Conservation (phyloP, 2,329 filamentous ascomycete species). For the Scedosporium dehoogii region DNA sequence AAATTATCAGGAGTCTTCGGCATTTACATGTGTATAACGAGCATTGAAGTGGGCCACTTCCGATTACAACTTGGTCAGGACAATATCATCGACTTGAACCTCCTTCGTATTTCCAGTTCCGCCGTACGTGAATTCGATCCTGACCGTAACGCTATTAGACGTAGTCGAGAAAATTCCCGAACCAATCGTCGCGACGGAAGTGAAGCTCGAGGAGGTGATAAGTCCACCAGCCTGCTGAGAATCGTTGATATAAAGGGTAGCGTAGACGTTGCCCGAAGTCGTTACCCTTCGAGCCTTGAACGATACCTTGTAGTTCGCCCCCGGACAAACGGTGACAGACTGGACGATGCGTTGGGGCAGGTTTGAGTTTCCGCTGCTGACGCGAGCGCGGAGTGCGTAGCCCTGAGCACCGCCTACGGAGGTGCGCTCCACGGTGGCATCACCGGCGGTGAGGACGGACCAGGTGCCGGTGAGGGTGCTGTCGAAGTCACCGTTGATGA, state of each 20-base stretch:
- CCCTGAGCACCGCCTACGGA: neutral
- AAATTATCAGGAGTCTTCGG: no score
- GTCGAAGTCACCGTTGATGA: conserved; percentile 17
- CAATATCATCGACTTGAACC: neutral
- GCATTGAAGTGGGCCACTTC: no score
- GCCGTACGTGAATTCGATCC: neutral
- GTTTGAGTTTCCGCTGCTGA: neutral
- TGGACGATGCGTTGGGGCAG: neutral
- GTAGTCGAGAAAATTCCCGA: neutral
- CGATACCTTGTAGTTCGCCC: neutral
- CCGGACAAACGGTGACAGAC: neutral
- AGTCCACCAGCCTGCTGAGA: neutral
- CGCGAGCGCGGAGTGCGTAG: neutral
- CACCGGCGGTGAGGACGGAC: neutral
- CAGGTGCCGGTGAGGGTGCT: conserved; percentile 8
- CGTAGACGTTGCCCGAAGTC: neutral
- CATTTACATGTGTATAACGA: no score
- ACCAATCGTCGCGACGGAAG: neutral
- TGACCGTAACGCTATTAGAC: neutral
- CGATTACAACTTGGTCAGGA: neutral
- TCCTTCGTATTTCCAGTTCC: neutral
- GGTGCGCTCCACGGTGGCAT: neutral
- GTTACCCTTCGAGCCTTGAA: neutral
- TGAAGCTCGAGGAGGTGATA: neutral
- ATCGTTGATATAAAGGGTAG: neutral